Percentiles rank a stretch among this genome's conserved stretches.
phyloP scores from a whole-genome alignment of 2,329 filamentous ascomycete species.

The Alternaria postmessia region DNA sequence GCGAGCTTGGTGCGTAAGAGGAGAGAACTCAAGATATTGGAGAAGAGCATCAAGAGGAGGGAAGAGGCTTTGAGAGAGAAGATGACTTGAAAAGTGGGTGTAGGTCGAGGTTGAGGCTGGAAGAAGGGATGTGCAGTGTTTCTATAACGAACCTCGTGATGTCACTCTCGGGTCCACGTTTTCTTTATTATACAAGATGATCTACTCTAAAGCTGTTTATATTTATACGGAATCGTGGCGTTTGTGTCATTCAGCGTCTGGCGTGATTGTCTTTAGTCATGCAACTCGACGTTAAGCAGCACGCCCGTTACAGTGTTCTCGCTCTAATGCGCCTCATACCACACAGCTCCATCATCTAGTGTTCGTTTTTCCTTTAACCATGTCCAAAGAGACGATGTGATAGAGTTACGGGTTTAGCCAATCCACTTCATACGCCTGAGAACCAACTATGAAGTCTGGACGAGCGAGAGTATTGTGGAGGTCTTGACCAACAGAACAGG shows the following conservation, averaged over 20 bases:
- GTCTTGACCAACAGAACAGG: not conserved
- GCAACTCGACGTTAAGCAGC: not conserved
- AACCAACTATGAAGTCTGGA: not conserved
- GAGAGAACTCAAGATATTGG: not conserved
- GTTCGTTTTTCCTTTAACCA: not conserved
- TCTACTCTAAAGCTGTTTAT: not conserved
- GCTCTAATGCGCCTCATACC: not conserved
- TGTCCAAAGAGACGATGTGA: not conserved
- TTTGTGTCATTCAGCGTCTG: not conserved
- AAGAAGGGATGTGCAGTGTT: not conserved
- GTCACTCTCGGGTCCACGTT: not conserved
- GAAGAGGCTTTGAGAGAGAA: not conserved
- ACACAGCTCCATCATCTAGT: not conserved
- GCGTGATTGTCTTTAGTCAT: not conserved
- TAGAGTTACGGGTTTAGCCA: no score
- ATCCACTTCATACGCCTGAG: no score
- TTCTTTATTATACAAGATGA: not conserved
- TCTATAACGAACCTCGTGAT: not conserved
- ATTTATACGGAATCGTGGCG: not conserved
- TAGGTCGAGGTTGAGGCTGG: not conserved
- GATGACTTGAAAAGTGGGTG: not conserved
- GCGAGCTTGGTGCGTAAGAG: not conserved
- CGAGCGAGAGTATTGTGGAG: not conserved
- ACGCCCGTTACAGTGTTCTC: not conserved
- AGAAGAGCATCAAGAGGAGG: not conserved